Evolutionary conservation across 306 rosid species (phyloP).

Genomic region (Aeschynomene evenia): DNA sequence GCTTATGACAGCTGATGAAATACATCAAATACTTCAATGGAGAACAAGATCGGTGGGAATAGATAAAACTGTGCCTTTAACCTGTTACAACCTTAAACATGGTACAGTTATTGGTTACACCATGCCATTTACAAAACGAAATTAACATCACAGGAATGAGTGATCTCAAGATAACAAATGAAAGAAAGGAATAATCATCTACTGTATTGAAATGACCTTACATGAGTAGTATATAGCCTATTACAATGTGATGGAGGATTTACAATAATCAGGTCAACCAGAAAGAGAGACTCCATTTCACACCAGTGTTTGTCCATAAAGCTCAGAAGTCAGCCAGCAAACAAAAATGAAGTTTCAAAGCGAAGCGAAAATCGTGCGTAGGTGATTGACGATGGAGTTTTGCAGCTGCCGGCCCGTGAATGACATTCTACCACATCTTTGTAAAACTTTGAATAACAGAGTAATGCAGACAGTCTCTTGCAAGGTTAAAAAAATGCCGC

Average conservation of each 20-base stretch:
- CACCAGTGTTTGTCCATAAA: constrained; percentile 17
- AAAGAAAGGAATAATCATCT: constrained; percentile 4
- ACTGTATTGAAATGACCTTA: background rate
- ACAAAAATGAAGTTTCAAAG: background rate
- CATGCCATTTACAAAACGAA: background rate
- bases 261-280: constrained; percentile 32
- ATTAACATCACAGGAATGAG: no score
- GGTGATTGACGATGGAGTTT: background rate
- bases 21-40: no score
- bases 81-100: background rate
- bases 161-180: constrained; percentile 13
- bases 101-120: constrained; percentile 11
- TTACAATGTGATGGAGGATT: constrained; percentile 29
- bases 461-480: background rate
- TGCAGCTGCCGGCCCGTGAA: background rate
- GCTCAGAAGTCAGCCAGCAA: constrained; percentile 18
- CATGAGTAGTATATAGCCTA: constrained; percentile 6
- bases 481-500: background rate
- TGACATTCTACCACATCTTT: background rate
- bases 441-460: background rate
- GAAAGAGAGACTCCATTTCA: background rate
- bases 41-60: background rate
- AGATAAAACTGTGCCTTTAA: background rate
- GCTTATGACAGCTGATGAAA: background rate
- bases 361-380: no score